Evolutionary conservation across 371 early-diverging fungal species (phyloP).

Genomic region (Mucor racemosus): DNA sequence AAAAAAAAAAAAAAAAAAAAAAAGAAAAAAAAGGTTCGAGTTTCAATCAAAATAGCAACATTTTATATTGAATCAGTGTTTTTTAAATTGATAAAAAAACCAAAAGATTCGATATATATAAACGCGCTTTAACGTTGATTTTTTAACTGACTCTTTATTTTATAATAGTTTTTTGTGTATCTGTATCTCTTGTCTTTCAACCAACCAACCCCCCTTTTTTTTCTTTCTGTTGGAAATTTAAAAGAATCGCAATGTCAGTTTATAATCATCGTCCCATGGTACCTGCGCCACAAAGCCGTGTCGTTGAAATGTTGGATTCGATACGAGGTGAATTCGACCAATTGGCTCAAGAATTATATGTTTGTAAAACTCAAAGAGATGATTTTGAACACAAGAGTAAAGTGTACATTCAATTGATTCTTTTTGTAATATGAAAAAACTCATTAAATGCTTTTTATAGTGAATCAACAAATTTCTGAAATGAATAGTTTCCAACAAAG

Average conservation of each 20-base stretch:
- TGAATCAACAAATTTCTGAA: constrained; percentile 79
- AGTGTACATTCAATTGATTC: constrained; percentile 9
- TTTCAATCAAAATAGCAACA: no score
- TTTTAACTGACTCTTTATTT: neutral
- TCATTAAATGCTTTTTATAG: constrained; percentile 31
- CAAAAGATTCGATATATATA: neutral
- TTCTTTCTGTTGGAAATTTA: no score
- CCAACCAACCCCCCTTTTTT: neutral
- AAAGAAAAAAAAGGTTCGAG: neutral
- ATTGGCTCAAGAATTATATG: constrained; percentile 77
- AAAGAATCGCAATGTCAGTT: constrained; percentile 50
- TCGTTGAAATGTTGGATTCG: constrained; percentile 86
- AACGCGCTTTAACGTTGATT: constrained; percentile 1
- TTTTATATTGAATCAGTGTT: no score
- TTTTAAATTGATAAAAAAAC: neutral
- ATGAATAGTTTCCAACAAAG: constrained; percentile 81
- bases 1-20: neutral
- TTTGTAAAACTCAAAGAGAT: constrained; percentile 82
- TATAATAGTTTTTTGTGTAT: neutral
- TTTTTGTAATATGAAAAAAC: neutral
- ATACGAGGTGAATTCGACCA: constrained; percentile 84
- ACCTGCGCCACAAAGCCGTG: constrained; percentile 71
- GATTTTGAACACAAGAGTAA: constrained; percentile 91
- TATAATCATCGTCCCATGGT: constrained; percentile 90
- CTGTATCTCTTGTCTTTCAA: neutral